Evolutionary conservation across 2,329 filamentous ascomycete genomes (phyloP).

Genomic region (Aspergillus chevalieri): DNA sequence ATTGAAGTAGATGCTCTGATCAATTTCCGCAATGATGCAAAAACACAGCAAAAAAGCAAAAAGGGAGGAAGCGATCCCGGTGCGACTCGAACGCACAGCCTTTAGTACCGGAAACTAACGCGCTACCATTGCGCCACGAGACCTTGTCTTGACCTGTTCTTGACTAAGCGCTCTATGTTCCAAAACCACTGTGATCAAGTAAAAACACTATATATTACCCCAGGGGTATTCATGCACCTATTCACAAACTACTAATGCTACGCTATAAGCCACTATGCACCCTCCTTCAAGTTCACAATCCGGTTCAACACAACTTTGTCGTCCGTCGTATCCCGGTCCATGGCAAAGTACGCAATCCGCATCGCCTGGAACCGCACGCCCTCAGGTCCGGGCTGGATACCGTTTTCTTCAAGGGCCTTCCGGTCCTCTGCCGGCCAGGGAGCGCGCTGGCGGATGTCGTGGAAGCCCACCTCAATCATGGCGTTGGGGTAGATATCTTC

Average conservation of each 20-base stretch:
- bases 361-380: conserved; percentile 86
- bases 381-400: conserved; percentile 51
- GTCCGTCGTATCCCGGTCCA: conserved; percentile 71
- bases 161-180: no score
- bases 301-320: conserved; percentile 84
- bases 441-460: conserved; percentile 65
- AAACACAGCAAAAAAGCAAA: background rate
- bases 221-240: no score
- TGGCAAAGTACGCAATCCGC: conserved; percentile 58
- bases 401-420: conserved; percentile 30
- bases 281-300: conserved; percentile 83
- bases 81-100: conserved; percentile 33
- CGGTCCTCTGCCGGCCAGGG: conserved; percentile 78
- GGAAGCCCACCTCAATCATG: conserved; percentile 75
- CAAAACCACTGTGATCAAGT: no score
- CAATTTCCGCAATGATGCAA: background rate
- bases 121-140: conserved; percentile 34
- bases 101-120: conserved; percentile 34
- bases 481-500: conserved; percentile 74
- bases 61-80: conserved; percentile 18
- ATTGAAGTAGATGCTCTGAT: no score
- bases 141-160: conserved; percentile 3
- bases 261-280: background rate
- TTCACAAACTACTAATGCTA: no score
- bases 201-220: no score